phyloP scores from a whole-genome alignment of 129 eudicot species.

The Gnaphalium uliginosum region DNA sequence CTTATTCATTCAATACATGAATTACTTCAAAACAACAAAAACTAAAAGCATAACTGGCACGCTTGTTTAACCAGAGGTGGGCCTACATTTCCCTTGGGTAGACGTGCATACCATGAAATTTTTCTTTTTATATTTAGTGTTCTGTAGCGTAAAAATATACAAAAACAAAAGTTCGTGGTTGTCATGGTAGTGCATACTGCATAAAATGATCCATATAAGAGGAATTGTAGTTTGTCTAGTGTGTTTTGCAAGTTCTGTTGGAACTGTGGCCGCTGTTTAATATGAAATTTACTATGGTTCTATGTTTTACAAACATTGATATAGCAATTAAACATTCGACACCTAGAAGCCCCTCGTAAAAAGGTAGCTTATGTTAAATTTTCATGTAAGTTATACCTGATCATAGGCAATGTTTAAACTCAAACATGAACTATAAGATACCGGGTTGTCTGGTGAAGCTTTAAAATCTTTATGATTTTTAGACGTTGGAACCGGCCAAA shows the following conservation, averaged over 20 bases:
- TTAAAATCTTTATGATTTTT: not conserved
- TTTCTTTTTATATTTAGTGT: no score
- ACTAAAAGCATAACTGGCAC: not conserved
- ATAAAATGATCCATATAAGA: slow-evolving; percentile 12
- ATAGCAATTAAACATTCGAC: not conserved
- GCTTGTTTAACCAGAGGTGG: slow-evolving; percentile 6
- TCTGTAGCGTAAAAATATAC: not conserved
- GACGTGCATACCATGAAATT: not conserved
- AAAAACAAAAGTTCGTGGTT: not conserved
- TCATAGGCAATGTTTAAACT: not conserved
- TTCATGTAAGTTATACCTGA: not conserved
- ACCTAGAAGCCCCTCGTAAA: not conserved
- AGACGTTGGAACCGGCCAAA: not conserved
- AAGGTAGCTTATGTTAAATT: not conserved
- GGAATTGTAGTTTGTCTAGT: not conserved
- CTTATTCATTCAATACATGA: not conserved
- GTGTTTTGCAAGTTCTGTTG: slow-evolving; percentile 24
- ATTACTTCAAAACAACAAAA: slow-evolving; percentile 7
- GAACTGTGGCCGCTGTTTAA: slow-evolving; percentile 8
- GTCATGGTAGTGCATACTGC: slow-evolving; percentile 12
- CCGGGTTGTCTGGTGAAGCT: not conserved
- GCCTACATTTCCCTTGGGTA: not conserved
- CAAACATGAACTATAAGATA: slow-evolving; percentile 4
- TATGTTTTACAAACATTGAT: not conserved
- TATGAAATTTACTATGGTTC: not conserved